Evolutionary conservation across 441 rosid genomes (phyloP), one percentile per base, ranked within the genome.

Genomic region (Hypseocharis bilobata): DNA sequence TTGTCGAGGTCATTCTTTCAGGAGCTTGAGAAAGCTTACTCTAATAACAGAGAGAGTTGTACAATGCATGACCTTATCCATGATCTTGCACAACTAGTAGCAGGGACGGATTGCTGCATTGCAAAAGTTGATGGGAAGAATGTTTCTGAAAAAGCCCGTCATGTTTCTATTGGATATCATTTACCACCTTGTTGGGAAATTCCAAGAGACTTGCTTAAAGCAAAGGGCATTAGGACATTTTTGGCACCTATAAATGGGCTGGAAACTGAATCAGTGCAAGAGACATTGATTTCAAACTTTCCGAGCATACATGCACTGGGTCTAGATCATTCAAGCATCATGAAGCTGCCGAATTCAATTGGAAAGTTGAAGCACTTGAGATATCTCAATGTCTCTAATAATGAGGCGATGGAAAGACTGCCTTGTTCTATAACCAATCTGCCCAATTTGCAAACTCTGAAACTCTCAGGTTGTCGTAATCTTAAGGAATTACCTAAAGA

Each of bases 21-120:
- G 20, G 76, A 65, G 13, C 71, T 66, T 1, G 28, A 63, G 20
- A 23, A 58, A 11, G 76, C 71, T 68, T 3, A 10, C 0, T 65
- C 29, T 3, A 71, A 66, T 3, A 51, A 71, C 10, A 23, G 68
- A 2, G 1, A 3, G 59, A 30, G 7, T 19, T 68, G 66, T 42
- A 71, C 62, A 66, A 69, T 76, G 76, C 83, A 76, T 34, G 76
- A 74, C 45, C 42, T 74, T 6, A 69, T 79, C 60, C 70, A 69
- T 71, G 83, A 76, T 55, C 76, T 79, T 25, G 74, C 78, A 29
- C 29, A 11, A 28, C 13, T 4, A 14, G 69, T 73, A 1, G 73
- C 71, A 0, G 70, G 76, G 6, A 32, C 25, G 8, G 70, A 65
- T 40, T 38, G 63, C 27, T n/a, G 22, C 3, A 0, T 25, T 3